Percentiles rank a stretch among this genome's conserved stretches.
Evolutionary conservation across 2,329 filamentous ascomycete species (phyloP).

Genomic region (Penicillium sclerotigenum): DNA sequence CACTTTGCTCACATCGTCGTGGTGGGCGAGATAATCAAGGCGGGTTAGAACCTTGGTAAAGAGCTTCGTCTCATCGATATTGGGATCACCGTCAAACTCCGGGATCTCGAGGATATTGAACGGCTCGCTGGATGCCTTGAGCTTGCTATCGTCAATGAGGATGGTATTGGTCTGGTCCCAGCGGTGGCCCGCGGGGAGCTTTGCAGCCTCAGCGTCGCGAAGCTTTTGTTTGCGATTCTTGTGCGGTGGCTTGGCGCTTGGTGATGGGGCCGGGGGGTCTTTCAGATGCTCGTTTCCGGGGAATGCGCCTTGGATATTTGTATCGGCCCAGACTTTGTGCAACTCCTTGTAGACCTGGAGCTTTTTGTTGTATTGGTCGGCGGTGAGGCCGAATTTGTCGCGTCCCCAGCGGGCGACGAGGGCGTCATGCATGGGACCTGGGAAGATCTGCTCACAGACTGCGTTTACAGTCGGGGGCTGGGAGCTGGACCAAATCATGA

Average conservation of each 20-base stretch:
- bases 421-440: constrained; percentile 48
- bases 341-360: constrained; percentile 91
- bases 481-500: constrained; percentile 91
- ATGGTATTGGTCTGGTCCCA: constrained; percentile 88
- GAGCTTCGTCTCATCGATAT: constrained; percentile 43
- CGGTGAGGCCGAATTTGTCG: constrained; percentile 67
- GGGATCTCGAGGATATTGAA: constrained; percentile 77
- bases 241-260: not conserved
- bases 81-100: constrained; percentile 60
- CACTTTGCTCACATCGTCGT: constrained; percentile 49
- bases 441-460: constrained; percentile 60
- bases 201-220: constrained; percentile 4
- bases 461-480: constrained; percentile 65
- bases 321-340: constrained; percentile 63
- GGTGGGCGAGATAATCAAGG: constrained; percentile 50
- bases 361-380: constrained; percentile 62
- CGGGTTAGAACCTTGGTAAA: constrained; percentile 53
- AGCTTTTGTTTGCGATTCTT: not conserved
- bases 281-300: constrained; percentile 25
- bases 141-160: constrained; percentile 76
- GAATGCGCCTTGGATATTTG: constrained; percentile 44
- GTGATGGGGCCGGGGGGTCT: not conserved
- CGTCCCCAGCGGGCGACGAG: constrained; percentile 75
- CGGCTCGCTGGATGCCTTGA: constrained; percentile 81
- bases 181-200: constrained; percentile 46